phyloP scores from a whole-genome alignment of 1,139 yeast species.

The Williopsis jadinii region DNA sequence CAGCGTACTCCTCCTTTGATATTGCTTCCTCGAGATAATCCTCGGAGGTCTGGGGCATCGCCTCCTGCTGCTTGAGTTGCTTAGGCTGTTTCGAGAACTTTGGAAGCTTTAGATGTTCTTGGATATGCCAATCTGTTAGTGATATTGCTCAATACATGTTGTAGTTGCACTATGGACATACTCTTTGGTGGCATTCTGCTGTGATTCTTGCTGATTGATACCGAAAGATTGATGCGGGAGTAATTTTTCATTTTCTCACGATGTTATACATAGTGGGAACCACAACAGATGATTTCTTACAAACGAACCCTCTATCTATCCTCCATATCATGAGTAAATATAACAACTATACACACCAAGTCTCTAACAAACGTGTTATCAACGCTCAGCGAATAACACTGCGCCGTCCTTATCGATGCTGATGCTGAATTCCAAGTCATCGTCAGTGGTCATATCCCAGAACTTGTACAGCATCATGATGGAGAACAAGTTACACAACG shows the following conservation, averaged over 20 bases:
- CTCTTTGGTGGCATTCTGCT: conserved; percentile 9
- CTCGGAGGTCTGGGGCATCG: conserved; percentile 27
- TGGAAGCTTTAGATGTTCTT: conserved; percentile 5
- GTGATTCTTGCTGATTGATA: background rate
- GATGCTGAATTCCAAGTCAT: conserved; percentile 89
- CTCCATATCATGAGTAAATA: no score
- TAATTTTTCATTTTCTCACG: no score
- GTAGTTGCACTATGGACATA: background rate
- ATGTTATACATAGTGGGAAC: no score
- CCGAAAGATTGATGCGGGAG: no score
- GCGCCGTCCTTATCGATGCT: conserved; percentile 30
- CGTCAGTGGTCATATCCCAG: conserved; percentile 96
- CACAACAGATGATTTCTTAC: no score
- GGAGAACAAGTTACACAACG: conserved; percentile 71
- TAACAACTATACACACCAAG: no score
- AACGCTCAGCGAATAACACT: conserved; percentile 18
- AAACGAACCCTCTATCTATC: no score
- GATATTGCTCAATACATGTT: no score
- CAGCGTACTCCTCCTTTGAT: conserved; percentile 49
- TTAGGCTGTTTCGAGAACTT: conserved; percentile 9
- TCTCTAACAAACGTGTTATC: background rate
- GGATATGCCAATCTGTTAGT: background rate
- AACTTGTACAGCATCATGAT: conserved; percentile 93
- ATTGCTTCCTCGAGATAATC: conserved; percentile 43
- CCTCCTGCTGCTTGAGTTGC: conserved; percentile 1